Base-by-base conservation (phyloP, 2,329 filamentous ascomycete species). In the Calonectria honghensis region DNA sequence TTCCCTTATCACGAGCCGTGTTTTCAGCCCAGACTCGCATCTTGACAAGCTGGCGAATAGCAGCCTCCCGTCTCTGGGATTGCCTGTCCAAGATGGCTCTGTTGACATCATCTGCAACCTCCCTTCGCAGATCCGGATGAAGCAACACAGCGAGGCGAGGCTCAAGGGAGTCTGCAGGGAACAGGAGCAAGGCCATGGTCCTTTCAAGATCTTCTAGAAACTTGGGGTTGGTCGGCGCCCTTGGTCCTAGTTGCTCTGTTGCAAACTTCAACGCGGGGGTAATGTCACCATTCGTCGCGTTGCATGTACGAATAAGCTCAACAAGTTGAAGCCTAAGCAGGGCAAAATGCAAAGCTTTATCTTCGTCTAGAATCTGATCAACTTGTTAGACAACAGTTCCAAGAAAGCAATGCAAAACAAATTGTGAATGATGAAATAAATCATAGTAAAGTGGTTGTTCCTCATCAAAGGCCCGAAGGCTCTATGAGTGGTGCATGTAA, bases 401-500 rank as follows among this genome's bases (percentile, higher is more conserved):
- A 24, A 37, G 7, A 63, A 6, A 54, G 10, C 35, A 64, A 61
- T n/a, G 72, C 7, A 39, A 59, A 35, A 63, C 68, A 48, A 7
- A 73, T 64, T 45, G 52, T 50, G 75, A 41, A 61, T 63, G 35
- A 59, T 64, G 67, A 41, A 18, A 35, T 57, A 27, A 78, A 77
- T 87, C 85, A 86, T 86, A 83, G 86, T 84, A 86, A 87, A 87
- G 90, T 92, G 90, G 90, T 91, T 91, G 89, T 93, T 93, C 92
- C 91, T 98, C 96, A 97, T 97, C 97, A 97, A 92, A 87, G 91
- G 93, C 92, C 92, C 89, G 89, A 91, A 93, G 92, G 90, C 90
- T 90, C 92, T 98, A 97, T 95, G 97, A 96, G 97, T 99, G 97
- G 97, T 99, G 97, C 97, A 99, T 99, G 96, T 90, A 98, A 93